Evolutionary conservation across 2,329 filamentous ascomycete genomes (phyloP), one percentile per base, ranked within the genome.

Genomic region (Nothophoma quercina): DNA sequence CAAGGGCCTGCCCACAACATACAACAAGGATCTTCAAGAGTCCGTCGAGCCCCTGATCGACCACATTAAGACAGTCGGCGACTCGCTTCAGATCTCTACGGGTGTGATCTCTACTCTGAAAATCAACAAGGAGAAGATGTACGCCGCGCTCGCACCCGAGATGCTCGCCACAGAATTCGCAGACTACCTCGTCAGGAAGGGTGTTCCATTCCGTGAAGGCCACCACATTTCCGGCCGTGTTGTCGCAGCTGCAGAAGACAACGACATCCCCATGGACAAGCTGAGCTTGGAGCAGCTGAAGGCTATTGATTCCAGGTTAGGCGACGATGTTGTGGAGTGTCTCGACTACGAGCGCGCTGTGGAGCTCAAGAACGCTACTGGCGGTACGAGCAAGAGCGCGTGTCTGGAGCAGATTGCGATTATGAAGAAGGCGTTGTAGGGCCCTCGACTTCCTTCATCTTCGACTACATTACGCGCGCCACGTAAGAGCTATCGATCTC

Each of bases 11-110:
- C 89, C 90, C 2, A 89, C 84, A 34, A 91, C 89, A 3, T 96
- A 96, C 80, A 93, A 96, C 80, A 96, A 96, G 77, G 91, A 96
- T 73, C 77, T 96, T n/a, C 91, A 96, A 76, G 91, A 96, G 77
- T 88, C 85, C 52, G 87, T 90, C 56, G 89, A 96, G 80, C 88
- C 89, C n/a, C 85, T 96, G 77, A 84, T 96, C 40, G 90, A 96
- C 74, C 85, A 88, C 71, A 84, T 93, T 75, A 90, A 92, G 82
- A 93, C 90, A 5, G 82, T 95, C 56, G 83, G 83, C 50, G 89
- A 96, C 79, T 91, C 88, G 68, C 83, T 96, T 47, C 86, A 88
- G 73, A 96, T 96, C 64, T 89, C 90, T 22, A 89, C 89, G 19
- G 89, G 92, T 47, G 88, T 96, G 5, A 80, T 96, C 4, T 85